These are phyloP conservation scores for Penstemon barbatus DNA, from an alignment of 257 asterid genomes.

Conservation along the genomic window DNA sequence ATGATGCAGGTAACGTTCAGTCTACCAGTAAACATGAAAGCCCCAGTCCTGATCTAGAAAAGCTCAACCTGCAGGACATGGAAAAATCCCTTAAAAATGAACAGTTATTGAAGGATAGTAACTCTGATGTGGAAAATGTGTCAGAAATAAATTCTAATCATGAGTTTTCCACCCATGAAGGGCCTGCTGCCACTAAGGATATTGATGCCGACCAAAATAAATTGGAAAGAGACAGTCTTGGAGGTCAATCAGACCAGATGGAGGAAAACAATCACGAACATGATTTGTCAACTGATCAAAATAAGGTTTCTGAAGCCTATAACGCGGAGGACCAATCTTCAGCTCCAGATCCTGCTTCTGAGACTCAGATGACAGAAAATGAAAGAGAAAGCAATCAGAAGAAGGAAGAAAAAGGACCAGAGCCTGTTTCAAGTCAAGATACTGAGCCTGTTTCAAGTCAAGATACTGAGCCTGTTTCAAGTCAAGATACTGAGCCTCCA, in stretches of 20 bases:
- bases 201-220: conserved; percentile 34
- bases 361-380: conserved; percentile 39
- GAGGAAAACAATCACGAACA: conserved; percentile 24
- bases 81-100: conserved; percentile 36
- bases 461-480: conserved; percentile 33
- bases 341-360: conserved; percentile 49
- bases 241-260: conserved; percentile 29
- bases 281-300: conserved; percentile 43
- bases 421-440: conserved; percentile 37
- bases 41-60: conserved; percentile 37
- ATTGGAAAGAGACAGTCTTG: conserved; percentile 37
- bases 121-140: conserved; percentile 42
- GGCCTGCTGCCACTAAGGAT: conserved; percentile 44
- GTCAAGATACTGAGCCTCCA: conserved; percentile 43
- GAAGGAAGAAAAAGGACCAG: conserved; percentile 47
- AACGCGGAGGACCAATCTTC: conserved; percentile 42
- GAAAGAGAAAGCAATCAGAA: conserved; percentile 44
- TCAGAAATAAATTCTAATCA: conserved; percentile 43
- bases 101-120: conserved; percentile 33
- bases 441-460: too few relatives aligned
- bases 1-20: conserved; percentile 33
- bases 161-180: conserved; percentile 42
- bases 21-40: conserved; percentile 30
- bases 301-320: conserved; percentile 33
- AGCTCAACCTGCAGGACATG: conserved; percentile 31